Evolutionary conservation across 129 eudicot species (phyloP).

Genomic region (Glebionis coronaria): DNA sequence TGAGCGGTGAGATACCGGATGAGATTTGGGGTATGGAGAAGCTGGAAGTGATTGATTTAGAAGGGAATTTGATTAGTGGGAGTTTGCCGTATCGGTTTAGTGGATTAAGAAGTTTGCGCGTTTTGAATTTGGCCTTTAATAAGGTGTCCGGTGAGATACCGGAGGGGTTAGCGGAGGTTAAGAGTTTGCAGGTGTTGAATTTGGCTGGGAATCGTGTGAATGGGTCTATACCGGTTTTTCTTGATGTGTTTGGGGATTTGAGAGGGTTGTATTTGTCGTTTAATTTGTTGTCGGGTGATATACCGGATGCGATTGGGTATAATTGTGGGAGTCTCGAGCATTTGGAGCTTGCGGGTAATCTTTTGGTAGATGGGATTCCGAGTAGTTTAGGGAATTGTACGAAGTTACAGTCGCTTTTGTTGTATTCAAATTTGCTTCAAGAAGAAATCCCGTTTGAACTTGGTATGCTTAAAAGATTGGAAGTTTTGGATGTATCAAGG

Average conservation of each 20-base stretch:
- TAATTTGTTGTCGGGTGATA: constrained; percentile 53
- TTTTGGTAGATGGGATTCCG: constrained; percentile 60
- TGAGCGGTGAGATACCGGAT: constrained; percentile 65
- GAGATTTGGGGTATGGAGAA: constrained; percentile 85
- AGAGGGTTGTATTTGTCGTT: constrained; percentile 78
- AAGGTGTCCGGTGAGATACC: constrained; percentile 68
- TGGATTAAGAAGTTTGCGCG: constrained; percentile 65
- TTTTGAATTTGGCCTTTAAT: constrained; percentile 86
- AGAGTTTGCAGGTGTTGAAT: constrained; percentile 62
- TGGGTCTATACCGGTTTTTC: constrained; percentile 58
- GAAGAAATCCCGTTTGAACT: constrained; percentile 68
- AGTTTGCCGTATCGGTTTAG: constrained; percentile 35
- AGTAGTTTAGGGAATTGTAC: constrained; percentile 63
- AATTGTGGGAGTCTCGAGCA: constrained; percentile 71
- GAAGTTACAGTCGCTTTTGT: constrained; percentile 46
- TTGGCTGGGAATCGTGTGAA: constrained; percentile 72
- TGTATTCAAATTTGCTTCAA: constrained; percentile 74
- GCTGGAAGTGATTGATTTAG: constrained; percentile 90
- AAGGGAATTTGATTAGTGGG: constrained; percentile 71
- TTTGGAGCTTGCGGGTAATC: constrained; percentile 75
- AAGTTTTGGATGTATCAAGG: constrained; percentile 78
- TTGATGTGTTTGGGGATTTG: constrained; percentile 56
- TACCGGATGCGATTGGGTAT: constrained; percentile 63
- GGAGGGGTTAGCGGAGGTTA: constrained; percentile 39
- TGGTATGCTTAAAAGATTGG: constrained; percentile 50